Evolutionary conservation across 2,329 filamentous ascomycete genomes (phyloP), one percentile per base, ranked within the genome.

Genomic region (Cyphellophora attinorum): DNA sequence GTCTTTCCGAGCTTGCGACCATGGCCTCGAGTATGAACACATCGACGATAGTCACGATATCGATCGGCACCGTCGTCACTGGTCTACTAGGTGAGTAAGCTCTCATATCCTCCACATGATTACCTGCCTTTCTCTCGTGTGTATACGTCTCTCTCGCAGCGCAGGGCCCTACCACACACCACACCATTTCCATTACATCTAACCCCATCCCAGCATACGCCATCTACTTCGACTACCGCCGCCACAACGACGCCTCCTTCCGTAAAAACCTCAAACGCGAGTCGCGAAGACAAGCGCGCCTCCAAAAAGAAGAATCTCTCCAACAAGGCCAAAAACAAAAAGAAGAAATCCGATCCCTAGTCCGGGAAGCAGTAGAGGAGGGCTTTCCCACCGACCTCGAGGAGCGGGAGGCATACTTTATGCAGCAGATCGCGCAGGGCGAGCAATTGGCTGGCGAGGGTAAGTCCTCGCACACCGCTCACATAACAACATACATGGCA

Each of bases 341-440:
- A 55, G 72, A 83, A 59, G 67, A 71, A 51, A 83, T 98, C 64
- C 81, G 80, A 62, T 61, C 63, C 38, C 77, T 75, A 34, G 81
- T 96, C 31, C 77, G 85, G 51, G 74, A 81, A 51, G 85, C 88
- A 50, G 84, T 86, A 65, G 81, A 83, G 39, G 86, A 93, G 61
- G 91, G 89, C 38, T 95, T 93, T 72, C 91, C 91, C 31, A 70
- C 73, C 28, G 85, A 86, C 52, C 77, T 89, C 21, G 89, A 96
- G 59, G 86, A 94, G 68, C 86, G 85, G 59, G 91, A 98, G 70
- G 75, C 78, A 42, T 98, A 85, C 70, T 98, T 98, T 66, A 93
- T 96, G 76, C 79, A 85, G 58, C 85, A 94, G 64, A 86, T 98
- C 46, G 84, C 86, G 51, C 70, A 77, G 56, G 91, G 91, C 56